phyloP scores from a whole-genome alignment of 768 basidiomycete genomes.

The Udeniomyces megalosporus region DNA sequence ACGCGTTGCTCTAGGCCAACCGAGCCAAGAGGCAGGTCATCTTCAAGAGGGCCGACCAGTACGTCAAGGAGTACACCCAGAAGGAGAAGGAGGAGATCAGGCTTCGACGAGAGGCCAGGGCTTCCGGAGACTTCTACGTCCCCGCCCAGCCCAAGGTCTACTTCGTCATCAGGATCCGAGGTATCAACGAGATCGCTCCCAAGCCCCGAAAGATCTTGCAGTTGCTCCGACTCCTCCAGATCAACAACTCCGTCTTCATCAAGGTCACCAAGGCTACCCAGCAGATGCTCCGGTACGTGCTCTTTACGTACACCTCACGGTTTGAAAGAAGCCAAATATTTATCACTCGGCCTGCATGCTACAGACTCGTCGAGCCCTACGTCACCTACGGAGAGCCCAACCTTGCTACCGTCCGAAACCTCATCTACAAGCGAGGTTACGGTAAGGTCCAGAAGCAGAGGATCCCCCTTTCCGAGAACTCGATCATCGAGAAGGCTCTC shows the following conservation, averaged over 20 bases:
- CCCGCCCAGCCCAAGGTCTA: constrained; percentile 91
- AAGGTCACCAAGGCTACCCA: constrained; percentile 91
- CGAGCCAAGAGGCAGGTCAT: constrained; percentile 80
- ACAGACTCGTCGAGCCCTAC: constrained; percentile 74
- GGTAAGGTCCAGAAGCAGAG: constrained; percentile 97
- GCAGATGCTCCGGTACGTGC: constrained; percentile 67
- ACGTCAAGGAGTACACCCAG: constrained; percentile 86
- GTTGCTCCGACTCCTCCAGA: constrained; percentile 93
- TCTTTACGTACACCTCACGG: not conserved
- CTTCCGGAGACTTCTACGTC: constrained; percentile 91
- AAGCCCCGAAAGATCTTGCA: constrained; percentile 99
- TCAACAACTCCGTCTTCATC: constrained; percentile 98
- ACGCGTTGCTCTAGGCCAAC: no score
- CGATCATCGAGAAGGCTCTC: constrained; percentile 74
- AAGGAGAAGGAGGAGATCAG: constrained; percentile 95
- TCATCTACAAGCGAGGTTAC: constrained; percentile 99
- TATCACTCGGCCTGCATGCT: no score
- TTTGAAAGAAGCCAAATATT: no score
- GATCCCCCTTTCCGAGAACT: constrained; percentile 85
- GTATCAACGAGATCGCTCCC: constrained; percentile 99
- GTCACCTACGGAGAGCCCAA: constrained; percentile 96
- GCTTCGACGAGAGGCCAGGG: constrained; percentile 78
- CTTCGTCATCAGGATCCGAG: constrained; percentile 94
- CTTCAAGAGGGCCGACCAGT: constrained; percentile 97
- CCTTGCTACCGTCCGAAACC: constrained; percentile 86